A percentile compares a stretch with the other conserved stretches of the same genome.
Conservation (phyloP, 176 grass and related monocot species). For the Aegilops tauschii region DNA sequence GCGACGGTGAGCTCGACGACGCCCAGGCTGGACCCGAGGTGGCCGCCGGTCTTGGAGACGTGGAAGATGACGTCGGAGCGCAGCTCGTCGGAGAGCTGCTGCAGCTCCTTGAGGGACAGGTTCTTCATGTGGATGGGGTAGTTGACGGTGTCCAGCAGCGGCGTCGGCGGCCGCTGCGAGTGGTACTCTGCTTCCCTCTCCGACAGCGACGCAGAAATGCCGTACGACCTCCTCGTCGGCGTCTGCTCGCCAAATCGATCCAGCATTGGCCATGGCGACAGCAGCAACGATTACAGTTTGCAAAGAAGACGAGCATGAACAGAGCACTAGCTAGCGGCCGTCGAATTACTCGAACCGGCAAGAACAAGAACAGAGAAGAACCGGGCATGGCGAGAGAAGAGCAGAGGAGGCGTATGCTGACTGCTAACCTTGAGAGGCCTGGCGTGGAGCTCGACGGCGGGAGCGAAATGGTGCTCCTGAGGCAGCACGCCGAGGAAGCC, state of each 20-base stretch:
- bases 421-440: slow-evolving; percentile 50
- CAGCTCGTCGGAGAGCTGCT: slow-evolving; percentile 89
- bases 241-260: neutral
- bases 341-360: neutral
- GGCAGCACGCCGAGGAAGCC: slow-evolving; percentile 37
- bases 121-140: slow-evolving; percentile 99
- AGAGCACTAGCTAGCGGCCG: too few relatives aligned
- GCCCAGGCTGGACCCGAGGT: slow-evolving; percentile 93
- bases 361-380: neutral
- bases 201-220: slow-evolving; percentile 59
- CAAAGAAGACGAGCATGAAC: neutral
- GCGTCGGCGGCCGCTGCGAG: slow-evolving; percentile 84
- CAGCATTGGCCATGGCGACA: neutral
- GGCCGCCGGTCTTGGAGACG: slow-evolving; percentile 93
- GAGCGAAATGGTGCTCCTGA: slow-evolving; percentile 43
- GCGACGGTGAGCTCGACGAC: slow-evolving; percentile 94
- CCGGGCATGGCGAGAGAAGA: neutral
- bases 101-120: slow-evolving; percentile 88
- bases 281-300: neutral
- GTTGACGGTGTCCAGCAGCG: slow-evolving; percentile 91
- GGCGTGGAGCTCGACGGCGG: slow-evolving; percentile 31
- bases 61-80: slow-evolving; percentile 98
- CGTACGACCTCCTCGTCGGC: slow-evolving; percentile 36
- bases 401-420: neutral
- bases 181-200: slow-evolving; percentile 71